Evolutionary conservation across 2,329 filamentous ascomycete species (phyloP), one percentile per base, ranked within the genome.

Genomic region (Coniella lustricola): DNA sequence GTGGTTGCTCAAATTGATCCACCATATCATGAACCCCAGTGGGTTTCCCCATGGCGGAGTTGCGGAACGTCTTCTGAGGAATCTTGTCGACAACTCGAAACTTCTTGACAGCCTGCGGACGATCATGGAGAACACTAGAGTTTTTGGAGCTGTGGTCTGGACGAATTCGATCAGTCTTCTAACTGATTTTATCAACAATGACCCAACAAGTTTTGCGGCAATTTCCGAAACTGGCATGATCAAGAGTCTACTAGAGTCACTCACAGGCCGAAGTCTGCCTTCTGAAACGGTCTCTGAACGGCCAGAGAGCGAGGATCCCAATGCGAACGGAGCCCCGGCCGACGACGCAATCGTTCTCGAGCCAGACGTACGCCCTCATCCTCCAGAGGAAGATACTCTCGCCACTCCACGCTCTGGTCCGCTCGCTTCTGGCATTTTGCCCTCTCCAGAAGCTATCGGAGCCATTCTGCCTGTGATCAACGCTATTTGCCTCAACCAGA

Each of bases 161-260:
- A 95, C 90, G 42, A 90, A 90, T 63, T 86, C 90, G 7, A 88
- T 95, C 53, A 90, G 85, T 47, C 91, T 96, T 49, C 73, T 98
- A 44, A 93, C 88, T 61, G 91, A 89, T 58, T 98, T 98, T 66
- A 95, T 99, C 59, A 94, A 99, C 67, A 96, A 97, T 62, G 93
- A 98, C 60, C 93, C 93, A 0, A 98, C 93, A 1, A 98, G 93
- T 65, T 98, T 95, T 64, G 85, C 89, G 22, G 89, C 95, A 20
- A 93, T 99, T 55, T 89, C 88, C 13, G 93, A 99, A 67, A 91
- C 93, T 44, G 90, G 90, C 18, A 77, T 98, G 57, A 90, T 93
- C 59, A 85, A 85, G 62, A 87, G 83, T 44, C 85, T 96, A 50
- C 74, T 99, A 13, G 84, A 91, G 64, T 82, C 90, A 3, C 79